Base-by-base conservation (phyloP, 116 monocot species). In the Phalaenopsis hybrid region DNA sequence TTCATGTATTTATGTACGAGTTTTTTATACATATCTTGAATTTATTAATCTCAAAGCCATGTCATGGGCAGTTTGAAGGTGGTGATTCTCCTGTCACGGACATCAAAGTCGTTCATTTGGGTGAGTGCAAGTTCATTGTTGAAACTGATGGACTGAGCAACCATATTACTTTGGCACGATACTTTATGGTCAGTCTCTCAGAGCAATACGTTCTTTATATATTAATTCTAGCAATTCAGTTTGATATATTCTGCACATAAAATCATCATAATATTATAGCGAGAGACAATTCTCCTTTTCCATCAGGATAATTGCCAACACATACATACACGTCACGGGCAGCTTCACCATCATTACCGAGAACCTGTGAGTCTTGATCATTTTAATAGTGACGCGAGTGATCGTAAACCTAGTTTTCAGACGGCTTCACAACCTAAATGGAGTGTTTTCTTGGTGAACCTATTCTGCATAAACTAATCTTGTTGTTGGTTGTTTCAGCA, bases 291-390 rank as follows among this genome's bases (percentile, higher is more conserved):
- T 67, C 13, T 70, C 57, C 25, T n/a, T 80, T 82, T 57, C 10
- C 72, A 43, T 63, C 88, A 99, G 99, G 99, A 91, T 76, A 75
- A 74, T 81, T 84, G 67, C 78, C 92, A 87, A 55, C 95, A 99
- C 69, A 89, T 99, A 80, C 89, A 99, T 78, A 76, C 95, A 58
- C 95, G 95, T 95, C 89, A 92, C 76, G 93, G 89, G 65, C 83
- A 88, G 78, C 88, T 92, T 81, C 91, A 94, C 85, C 92, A 89
- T 83, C 92, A 91, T 78, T 95, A 86, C 78, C 86, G 80, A 79
- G 94, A 92, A 82, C 87, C 81, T 20, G 34, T 84, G 55, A 87
- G 25, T 74, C 83, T 82, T 75, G 83, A 89, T 57, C 82, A 84
- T 67, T 82, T 74, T 44, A 81, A 20, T 74, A 91, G 92, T 73